These are phyloP conservation scores for Cyamopsis tetragonoloba DNA, from an alignment of 306 rosid species.

Conservation along the genomic window DNA sequence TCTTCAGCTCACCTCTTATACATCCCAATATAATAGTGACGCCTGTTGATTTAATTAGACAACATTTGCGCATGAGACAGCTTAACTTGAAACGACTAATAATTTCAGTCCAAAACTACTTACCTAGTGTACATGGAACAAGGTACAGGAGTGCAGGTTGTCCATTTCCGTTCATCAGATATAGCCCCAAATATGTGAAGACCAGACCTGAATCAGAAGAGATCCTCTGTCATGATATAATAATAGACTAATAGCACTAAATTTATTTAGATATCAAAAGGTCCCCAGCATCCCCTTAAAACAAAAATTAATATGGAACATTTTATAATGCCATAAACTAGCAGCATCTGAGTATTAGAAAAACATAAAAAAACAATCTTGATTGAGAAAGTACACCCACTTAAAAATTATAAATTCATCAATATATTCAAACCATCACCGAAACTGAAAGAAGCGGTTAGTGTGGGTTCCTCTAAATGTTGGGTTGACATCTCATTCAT, in stretches of 20 bases:
- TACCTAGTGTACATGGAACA: constrained; percentile 97
- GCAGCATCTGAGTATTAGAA: constrained; percentile 1
- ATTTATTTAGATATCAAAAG: too few species aligned
- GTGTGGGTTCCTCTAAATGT: not conserved
- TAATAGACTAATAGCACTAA: constrained; percentile 2
- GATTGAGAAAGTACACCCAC: not conserved
- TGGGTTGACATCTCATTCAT: constrained; percentile 11
- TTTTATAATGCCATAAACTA: constrained; percentile 4
- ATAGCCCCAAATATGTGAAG: constrained; percentile 75
- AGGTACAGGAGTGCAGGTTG: constrained; percentile 99
- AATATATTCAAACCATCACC: not conserved
- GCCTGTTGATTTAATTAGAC: constrained; percentile 51
- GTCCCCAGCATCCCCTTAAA: too few species aligned
- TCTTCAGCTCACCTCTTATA: constrained; percentile 67
- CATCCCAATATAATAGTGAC: constrained; percentile 49
- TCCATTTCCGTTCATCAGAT: constrained; percentile 87
- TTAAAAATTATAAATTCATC: not conserved
- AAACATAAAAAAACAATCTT: not conserved
- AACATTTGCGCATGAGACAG: constrained; percentile 15
- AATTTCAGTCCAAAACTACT: constrained; percentile 17
- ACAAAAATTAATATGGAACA: constrained; percentile 10
- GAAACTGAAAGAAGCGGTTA: constrained; percentile 2
- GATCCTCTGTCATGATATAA: constrained; percentile 9
- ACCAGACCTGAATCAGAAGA: constrained; percentile 57
- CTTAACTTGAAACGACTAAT: not conserved